These are phyloP conservation scores for Solanum bulbocastanum DNA, from an alignment of 257 asterid genomes.

Conservation along the genomic window DNA sequence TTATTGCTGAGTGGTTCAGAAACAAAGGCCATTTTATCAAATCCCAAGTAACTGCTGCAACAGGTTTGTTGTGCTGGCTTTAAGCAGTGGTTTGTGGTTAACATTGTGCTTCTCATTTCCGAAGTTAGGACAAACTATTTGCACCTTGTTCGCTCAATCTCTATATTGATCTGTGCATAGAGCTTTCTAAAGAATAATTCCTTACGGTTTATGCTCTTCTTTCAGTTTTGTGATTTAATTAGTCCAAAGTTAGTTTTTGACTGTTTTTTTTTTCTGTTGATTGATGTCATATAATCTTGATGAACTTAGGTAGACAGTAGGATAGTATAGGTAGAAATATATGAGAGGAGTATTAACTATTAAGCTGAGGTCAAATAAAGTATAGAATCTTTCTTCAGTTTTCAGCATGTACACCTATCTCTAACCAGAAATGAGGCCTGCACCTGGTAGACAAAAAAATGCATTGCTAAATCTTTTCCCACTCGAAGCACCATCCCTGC, in stretches of 20 bases:
- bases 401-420: neutral
- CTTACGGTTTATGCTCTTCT: neutral
- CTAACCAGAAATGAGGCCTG: neutral
- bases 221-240: neutral
- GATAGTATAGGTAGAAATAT: neutral
- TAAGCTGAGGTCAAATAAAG: neutral
- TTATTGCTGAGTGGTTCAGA: constrained; percentile 98
- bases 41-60: constrained; percentile 99
- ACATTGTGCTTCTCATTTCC: neutral
- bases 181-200: neutral
- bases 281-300: neutral
- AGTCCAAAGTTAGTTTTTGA: neutral
- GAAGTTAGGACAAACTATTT: neutral
- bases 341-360: neutral
- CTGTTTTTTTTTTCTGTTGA: neutral
- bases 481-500: neutral
- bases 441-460: neutral
- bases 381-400: neutral
- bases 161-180: neutral
- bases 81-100: neutral
- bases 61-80: constrained; percentile 42
- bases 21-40: constrained; percentile 93
- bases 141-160: neutral
- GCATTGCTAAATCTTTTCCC: neutral
- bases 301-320: neutral